phyloP scores from a whole-genome alignment of 148 eudicot species.

The Rheum nobile region DNA sequence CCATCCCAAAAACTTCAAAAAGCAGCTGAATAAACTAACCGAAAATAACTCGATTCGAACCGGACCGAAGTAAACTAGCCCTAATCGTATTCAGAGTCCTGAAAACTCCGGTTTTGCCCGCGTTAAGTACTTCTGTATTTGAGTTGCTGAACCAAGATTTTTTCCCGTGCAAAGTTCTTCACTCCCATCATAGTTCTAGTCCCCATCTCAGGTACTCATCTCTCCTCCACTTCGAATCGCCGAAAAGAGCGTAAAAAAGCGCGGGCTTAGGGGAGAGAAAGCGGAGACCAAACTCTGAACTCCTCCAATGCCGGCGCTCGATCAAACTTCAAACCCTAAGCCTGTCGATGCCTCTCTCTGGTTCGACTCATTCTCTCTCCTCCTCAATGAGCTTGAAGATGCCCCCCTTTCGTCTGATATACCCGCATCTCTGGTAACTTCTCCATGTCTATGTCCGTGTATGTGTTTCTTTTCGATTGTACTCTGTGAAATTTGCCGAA shows the following conservation, averaged over 20 bases:
- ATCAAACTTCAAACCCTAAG: conserved; percentile 14
- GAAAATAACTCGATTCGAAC: no score
- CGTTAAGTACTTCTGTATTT: not conserved
- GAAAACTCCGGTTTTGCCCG: not conserved
- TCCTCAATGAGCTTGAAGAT: conserved; percentile 70
- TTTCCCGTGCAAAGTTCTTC: not conserved
- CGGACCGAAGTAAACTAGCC: no score
- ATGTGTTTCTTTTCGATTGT: conserved; percentile 3
- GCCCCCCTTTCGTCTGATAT: conserved; percentile 43
- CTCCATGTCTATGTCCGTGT: not conserved
- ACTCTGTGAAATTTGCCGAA: not conserved
- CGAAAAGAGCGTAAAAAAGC: conserved; percentile 10
- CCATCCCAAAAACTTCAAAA: no score
- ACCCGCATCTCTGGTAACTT: conserved; percentile 45
- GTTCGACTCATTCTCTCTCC: conserved; percentile 71
- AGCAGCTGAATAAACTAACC: no score
- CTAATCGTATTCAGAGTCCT: not conserved
- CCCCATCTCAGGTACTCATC: not conserved
- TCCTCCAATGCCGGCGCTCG: conserved; percentile 29
- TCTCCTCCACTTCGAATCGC: conserved; percentile 3
- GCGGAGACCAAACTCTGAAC: conserved; percentile 21
- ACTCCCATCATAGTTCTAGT: not conserved
- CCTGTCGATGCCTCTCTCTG: conserved; percentile 75
- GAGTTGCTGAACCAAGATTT: not conserved
- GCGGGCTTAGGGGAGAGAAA: conserved; percentile 25